These are phyloP conservation scores for Hypoxylon sp. DNA, from an alignment of 2,329 filamentous ascomycete species.

Conservation along the genomic window DNA sequence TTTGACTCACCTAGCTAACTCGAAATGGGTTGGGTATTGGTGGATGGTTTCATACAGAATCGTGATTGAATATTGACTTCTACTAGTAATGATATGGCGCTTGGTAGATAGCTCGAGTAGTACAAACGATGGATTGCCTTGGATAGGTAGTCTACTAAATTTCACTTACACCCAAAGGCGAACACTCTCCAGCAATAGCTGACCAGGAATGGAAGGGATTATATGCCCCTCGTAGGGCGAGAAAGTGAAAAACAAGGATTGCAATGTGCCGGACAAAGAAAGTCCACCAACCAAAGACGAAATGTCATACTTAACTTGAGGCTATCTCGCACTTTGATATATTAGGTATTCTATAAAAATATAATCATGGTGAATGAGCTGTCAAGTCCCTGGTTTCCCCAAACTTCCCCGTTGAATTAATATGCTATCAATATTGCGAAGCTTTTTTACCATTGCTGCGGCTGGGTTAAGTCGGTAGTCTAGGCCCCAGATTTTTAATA, in stretches of 20 bases:
- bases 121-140: neutral
- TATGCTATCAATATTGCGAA: constrained; percentile 29
- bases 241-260: neutral
- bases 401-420: constrained; percentile 23
- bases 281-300: neutral
- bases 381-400: constrained; percentile 15
- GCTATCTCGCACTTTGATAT: neutral
- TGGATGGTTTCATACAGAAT: neutral
- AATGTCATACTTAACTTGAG: neutral
- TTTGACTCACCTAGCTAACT: neutral
- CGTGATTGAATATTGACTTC: neutral
- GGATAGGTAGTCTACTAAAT: constrained; percentile 16
- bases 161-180: constrained; percentile 32
- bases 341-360: neutral
- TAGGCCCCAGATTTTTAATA: constrained; percentile 43
- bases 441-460: constrained; percentile 17
- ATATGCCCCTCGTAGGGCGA: neutral
- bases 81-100: neutral
- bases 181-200: neutral
- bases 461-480: constrained; percentile 27
- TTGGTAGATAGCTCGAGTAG: neutral
- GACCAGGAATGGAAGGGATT: neutral
- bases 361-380: neutral
- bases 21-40: neutral
- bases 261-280: neutral